A percentile compares a stretch with the other conserved stretches of the same genome.
Evolutionary conservation across 2,329 filamentous ascomycete species (phyloP).

Genomic region (Thielaviopsis populi): DNA sequence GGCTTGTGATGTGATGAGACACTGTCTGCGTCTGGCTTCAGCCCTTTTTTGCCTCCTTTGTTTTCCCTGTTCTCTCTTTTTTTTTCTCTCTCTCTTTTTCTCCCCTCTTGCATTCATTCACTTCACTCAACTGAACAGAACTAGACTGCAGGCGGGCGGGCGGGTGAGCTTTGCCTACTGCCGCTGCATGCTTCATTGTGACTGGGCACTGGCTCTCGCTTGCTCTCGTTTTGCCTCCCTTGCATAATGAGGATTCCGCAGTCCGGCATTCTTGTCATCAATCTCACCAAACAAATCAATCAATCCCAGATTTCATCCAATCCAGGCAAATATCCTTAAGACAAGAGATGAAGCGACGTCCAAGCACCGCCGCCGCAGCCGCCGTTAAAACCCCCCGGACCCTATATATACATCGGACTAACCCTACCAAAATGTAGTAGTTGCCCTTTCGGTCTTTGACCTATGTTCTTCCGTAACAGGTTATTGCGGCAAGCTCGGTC

Average conservation of each 20-base stretch:
- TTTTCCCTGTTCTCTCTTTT: too few relatives aligned
- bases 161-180: too few relatives aligned
- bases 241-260: background rate
- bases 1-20: too few relatives aligned
- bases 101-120: too few relatives aligned
- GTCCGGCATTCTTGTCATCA: background rate
- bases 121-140: too few relatives aligned
- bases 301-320: background rate
- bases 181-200: too few relatives aligned
- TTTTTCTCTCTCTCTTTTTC: too few relatives aligned
- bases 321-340: background rate
- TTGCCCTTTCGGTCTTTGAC: background rate
- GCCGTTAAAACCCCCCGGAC: background rate
- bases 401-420: background rate
- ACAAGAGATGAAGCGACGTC: background rate
- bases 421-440: background rate
- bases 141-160: too few relatives aligned
- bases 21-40: too few relatives aligned
- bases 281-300: background rate
- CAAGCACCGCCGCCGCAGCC: too few relatives aligned
- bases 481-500: background rate
- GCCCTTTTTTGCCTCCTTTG: too few relatives aligned
- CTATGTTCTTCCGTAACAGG: background rate
- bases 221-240: background rate
- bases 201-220: background rate